Evolutionary conservation across 345 rosid species (phyloP).

Genomic region (Erucastrum elatum): DNA sequence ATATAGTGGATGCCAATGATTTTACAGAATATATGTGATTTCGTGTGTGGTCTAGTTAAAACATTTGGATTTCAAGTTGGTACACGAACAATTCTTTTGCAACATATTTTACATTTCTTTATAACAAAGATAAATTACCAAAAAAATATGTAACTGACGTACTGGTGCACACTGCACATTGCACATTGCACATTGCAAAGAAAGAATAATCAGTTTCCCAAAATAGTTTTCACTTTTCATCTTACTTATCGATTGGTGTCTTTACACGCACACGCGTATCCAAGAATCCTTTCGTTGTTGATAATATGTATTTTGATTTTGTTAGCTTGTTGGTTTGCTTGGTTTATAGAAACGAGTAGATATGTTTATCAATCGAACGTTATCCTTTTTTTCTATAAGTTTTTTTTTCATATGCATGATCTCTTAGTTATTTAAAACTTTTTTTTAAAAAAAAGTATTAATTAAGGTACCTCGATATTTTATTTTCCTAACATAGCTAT

Average conservation of each 20-base stretch:
- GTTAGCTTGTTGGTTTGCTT: background rate
- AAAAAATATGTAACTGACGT: background rate
- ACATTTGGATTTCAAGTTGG: background rate
- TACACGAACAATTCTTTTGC: background rate
- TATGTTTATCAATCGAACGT: background rate
- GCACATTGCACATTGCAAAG: background rate
- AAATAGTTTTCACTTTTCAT: background rate
- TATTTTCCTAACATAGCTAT: background rate
- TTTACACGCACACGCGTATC: background rate
- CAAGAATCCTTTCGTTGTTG: background rate
- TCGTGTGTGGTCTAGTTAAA: background rate
- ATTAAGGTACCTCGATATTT: background rate
- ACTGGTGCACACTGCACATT: background rate
- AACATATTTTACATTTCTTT: background rate
- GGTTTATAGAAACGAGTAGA: background rate
- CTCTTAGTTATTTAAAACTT: background rate
- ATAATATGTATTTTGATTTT: background rate
- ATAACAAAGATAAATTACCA: background rate
- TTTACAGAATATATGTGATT: background rate
- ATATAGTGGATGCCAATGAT: background rate
- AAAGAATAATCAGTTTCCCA: background rate
- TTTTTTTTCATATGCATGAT: background rate
- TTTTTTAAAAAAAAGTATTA: background rate
- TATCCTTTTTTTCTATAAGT: background rate
- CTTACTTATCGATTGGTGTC: background rate